A percentile compares a stretch with the other conserved stretches of the same genome.
Evolutionary conservation across 805 yeast species (phyloP).

Genomic region (Lipomyces orientalis): DNA sequence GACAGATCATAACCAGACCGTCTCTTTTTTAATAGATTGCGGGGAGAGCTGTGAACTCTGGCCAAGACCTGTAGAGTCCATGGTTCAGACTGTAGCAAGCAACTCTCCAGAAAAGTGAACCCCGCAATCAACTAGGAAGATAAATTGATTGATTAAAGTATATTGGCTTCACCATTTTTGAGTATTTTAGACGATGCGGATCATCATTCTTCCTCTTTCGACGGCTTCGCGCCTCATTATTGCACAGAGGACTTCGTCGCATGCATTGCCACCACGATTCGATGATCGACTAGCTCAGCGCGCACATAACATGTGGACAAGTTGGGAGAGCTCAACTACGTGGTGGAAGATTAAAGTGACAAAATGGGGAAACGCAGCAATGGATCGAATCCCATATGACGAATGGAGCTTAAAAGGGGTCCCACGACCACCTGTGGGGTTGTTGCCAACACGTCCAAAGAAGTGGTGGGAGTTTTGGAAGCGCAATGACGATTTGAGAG

Average conservation of each 20-base stretch:
- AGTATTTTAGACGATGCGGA: conserved; percentile 51
- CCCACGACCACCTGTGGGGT: conserved; percentile 58
- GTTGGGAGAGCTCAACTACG: conserved; percentile 60
- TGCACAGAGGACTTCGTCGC: conserved; percentile 61
- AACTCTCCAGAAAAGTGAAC: not conserved
- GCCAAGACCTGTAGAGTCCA: not conserved
- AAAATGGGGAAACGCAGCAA: conserved; percentile 54
- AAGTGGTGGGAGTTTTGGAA: conserved; percentile 52
- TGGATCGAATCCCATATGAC: conserved; percentile 75
- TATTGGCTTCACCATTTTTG: not conserved
- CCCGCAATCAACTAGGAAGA: not conserved
- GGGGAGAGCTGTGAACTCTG: not conserved
- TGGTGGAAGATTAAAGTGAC: conserved; percentile 67
- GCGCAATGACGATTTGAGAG: conserved; percentile 46
- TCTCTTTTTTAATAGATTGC: not conserved
- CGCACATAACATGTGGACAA: conserved; percentile 67
- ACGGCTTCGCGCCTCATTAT: conserved; percentile 64
- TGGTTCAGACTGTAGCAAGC: not conserved
- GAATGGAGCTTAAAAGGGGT: conserved; percentile 77
- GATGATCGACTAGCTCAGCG: conserved; percentile 54
- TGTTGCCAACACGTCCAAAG: conserved; percentile 12
- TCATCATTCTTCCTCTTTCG: conserved; percentile 76
- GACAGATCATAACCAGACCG: not conserved
- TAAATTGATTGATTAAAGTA: not conserved
- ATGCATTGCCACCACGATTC: conserved; percentile 46